phyloP scores from a whole-genome alignment of 2,329 filamentous ascomycete species.

The Ustulina deusta region DNA sequence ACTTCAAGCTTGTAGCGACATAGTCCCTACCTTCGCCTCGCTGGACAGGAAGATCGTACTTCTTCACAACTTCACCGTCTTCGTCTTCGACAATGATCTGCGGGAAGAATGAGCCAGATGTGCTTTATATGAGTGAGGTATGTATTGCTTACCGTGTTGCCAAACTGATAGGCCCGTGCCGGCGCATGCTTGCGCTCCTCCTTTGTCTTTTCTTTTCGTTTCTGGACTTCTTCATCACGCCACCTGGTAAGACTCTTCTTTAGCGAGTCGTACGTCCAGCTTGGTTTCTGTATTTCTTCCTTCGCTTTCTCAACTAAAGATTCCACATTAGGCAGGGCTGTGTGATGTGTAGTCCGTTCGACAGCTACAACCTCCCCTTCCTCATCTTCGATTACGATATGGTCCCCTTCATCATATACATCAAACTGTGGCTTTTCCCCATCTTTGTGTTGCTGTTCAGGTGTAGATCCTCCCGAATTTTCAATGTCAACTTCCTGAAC shows the following conservation, averaged over 20 bases:
- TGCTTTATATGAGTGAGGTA: background rate
- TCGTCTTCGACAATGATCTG: conserved; percentile 89
- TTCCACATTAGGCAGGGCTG: conserved; percentile 37
- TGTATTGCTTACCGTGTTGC: conserved; percentile 72
- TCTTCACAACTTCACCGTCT: conserved; percentile 87
- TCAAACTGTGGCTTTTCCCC: conserved; percentile 61
- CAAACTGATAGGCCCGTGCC: conserved; percentile 86
- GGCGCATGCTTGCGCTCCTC: conserved; percentile 71
- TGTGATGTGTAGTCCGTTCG: conserved; percentile 55
- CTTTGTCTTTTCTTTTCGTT: conserved; percentile 71
- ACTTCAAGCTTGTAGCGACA: conserved; percentile 63
- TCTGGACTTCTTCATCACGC: conserved; percentile 70
- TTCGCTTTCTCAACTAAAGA: conserved; percentile 51
- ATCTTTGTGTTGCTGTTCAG: conserved; percentile 38
- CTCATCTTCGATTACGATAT: conserved; percentile 85
- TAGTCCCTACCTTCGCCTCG: conserved; percentile 58
- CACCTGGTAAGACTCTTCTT: conserved; percentile 65
- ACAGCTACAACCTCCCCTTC: conserved; percentile 87
- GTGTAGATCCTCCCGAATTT: conserved; percentile 45
- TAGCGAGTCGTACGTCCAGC: conserved; percentile 60
- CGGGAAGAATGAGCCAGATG: background rate
- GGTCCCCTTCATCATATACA: conserved; percentile 82
- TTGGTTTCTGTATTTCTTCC: conserved; percentile 53
- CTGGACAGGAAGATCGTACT: conserved; percentile 77
- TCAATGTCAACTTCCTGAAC: conserved; percentile 45